Conservation (phyloP, 441 rosid species). For the Flueggea neowawraea region DNA sequence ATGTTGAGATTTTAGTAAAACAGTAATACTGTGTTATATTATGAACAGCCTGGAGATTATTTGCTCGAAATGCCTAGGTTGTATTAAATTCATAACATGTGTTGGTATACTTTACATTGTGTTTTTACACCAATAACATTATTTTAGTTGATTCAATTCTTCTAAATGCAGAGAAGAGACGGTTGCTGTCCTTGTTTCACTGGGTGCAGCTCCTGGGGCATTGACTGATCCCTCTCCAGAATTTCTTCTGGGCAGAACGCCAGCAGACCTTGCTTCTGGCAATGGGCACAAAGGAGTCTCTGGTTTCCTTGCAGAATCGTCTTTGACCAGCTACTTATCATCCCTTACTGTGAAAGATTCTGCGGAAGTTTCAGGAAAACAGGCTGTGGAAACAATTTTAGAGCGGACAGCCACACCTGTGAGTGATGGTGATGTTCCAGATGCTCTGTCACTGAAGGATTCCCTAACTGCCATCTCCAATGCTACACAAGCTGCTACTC, state of each 20-base stretch:
- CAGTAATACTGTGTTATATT: background rate
- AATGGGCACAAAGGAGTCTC: conserved; percentile 96
- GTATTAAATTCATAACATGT: background rate
- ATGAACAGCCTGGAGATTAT: background rate
- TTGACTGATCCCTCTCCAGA: conserved; percentile 82
- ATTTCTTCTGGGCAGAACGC: conserved; percentile 71
- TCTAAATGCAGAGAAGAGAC: conserved; percentile 67
- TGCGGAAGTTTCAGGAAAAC: conserved; percentile 30
- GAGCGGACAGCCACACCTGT: conserved; percentile 64
- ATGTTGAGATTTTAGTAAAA: background rate
- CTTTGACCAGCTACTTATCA: conserved; percentile 59
- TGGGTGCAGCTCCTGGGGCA: conserved; percentile 80
- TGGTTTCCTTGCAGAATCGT: conserved; percentile 90
- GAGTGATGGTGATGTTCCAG: conserved; percentile 47
- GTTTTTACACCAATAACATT: background rate
- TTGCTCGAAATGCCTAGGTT: conserved; percentile 1
- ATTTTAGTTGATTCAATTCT: conserved; percentile 7
- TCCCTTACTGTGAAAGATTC: conserved; percentile 52
- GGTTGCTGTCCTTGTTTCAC: conserved; percentile 67
- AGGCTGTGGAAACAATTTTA: conserved; percentile 65
- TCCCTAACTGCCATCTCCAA: conserved; percentile 84
- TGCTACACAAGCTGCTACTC: conserved; percentile 96
- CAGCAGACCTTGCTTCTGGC: conserved; percentile 88
- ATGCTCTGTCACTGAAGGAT: conserved; percentile 71
- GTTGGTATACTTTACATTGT: background rate